Conservation (phyloP, 2,329 filamentous ascomycete genomes). For the Colletotrichum sp. region DNA sequence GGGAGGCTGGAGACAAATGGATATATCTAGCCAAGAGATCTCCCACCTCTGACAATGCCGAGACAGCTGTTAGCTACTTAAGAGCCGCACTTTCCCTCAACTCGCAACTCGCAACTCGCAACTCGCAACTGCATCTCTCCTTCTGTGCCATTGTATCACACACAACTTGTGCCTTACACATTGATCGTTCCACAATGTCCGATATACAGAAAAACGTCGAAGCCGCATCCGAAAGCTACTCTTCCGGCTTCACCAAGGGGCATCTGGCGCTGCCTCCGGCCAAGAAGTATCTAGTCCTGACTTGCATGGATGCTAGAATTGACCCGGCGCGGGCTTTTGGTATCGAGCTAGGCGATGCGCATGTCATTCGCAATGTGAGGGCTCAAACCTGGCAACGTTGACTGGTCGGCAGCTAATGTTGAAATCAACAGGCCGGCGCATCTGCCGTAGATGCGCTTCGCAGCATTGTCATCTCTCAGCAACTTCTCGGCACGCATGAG, state of each 20-base stretch:
- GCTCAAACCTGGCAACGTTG: neutral
- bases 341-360: slow-evolving; percentile 76
- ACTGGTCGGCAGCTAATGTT: neutral
- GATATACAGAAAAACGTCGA: slow-evolving; percentile 19
- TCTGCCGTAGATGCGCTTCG: slow-evolving; percentile 73
- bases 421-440: slow-evolving; percentile 57
- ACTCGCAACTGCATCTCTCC: neutral
- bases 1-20: neutral
- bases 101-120: neutral
- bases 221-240: slow-evolving; percentile 16
- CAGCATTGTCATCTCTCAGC: slow-evolving; percentile 78
- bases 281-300: slow-evolving; percentile 69
- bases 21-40: neutral
- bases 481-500: slow-evolving; percentile 77
- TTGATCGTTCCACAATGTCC: slow-evolving; percentile 1
- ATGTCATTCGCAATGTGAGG: slow-evolving; percentile 72
- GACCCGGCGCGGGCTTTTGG: slow-evolving; percentile 73
- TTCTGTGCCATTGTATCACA: neutral
- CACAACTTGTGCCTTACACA: neutral
- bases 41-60: neutral
- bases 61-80: neutral
- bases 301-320: slow-evolving; percentile 83
- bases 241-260: slow-evolving; percentile 63
- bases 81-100: neutral
- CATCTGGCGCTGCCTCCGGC: slow-evolving; percentile 71